Percentiles rank a stretch among this genome's conserved stretches.
Conservation (phyloP, 2,329 filamentous ascomycete genomes). For the Laburnicola sp. region DNA sequence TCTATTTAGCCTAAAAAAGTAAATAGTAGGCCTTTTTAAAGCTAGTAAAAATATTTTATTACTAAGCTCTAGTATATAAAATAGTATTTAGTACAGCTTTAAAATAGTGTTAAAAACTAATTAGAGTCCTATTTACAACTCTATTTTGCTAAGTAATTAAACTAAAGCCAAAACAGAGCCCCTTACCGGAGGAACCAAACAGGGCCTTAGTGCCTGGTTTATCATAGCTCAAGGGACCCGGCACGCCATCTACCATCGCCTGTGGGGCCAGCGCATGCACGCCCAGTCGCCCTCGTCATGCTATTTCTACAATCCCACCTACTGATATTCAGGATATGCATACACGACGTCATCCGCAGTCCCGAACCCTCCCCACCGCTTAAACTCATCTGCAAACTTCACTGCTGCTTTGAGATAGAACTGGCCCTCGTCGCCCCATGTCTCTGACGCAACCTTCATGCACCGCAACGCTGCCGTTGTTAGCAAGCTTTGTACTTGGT, state of each 20-base stretch:
- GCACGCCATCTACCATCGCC: background rate
- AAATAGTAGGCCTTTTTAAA: too few species aligned
- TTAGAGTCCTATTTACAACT: too few species aligned
- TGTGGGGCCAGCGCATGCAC: background rate
- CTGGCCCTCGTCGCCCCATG: slow-evolving; percentile 71
- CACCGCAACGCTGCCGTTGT: slow-evolving; percentile 63
- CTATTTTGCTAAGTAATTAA: too few species aligned
- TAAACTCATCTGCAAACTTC: slow-evolving; percentile 72
- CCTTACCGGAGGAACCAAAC: too few species aligned
- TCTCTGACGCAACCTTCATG: slow-evolving; percentile 72
- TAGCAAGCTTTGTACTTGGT: slow-evolving; percentile 11
- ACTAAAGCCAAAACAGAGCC: too few species aligned
- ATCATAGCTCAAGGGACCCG: too few species aligned
- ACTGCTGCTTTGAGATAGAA: slow-evolving; percentile 70
- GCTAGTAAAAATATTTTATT: too few species aligned
- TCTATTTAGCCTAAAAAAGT: too few species aligned
- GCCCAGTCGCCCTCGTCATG: slow-evolving; percentile 11
- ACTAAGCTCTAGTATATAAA: too few species aligned
- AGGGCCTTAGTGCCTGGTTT: too few species aligned
- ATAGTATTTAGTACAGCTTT: too few species aligned
- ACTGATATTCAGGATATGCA: slow-evolving; percentile 29
- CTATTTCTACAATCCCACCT: slow-evolving; percentile 1
- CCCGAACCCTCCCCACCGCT: slow-evolving; percentile 64
- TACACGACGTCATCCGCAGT: slow-evolving; percentile 28
- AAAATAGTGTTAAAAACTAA: too few species aligned